Evolutionary conservation across 164 flowering plant species (phyloP).

Genomic region (Magnolia changhungtana): DNA sequence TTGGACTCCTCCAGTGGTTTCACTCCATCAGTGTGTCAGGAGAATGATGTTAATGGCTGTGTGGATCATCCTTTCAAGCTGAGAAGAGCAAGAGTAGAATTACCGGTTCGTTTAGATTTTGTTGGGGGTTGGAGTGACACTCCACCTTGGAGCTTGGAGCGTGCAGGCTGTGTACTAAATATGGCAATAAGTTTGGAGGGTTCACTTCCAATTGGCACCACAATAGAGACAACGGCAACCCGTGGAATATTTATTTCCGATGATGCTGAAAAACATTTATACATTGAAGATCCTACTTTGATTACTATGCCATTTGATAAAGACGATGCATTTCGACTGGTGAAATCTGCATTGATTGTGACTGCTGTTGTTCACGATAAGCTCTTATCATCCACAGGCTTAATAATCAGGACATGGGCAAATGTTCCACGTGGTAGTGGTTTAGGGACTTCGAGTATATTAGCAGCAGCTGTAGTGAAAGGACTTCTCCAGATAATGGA

Average conservation of each 20-base stretch:
- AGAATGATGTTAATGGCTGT: conserved; percentile 18
- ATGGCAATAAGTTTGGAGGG: conserved; percentile 84
- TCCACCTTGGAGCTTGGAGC: conserved; percentile 99
- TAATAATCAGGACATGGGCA: conserved; percentile 83
- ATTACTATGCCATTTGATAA: conserved; percentile 67
- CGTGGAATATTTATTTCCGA: conserved; percentile 58
- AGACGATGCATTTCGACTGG: conserved; percentile 85
- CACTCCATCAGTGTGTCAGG: conserved; percentile 18
- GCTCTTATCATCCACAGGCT: conserved; percentile 42
- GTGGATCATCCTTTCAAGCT: conserved; percentile 25
- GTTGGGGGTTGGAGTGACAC: conserved; percentile 99
- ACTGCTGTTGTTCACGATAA: conserved; percentile 57
- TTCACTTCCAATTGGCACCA: conserved; percentile 82
- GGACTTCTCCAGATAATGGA: conserved; percentile 76
- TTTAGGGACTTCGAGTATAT: conserved; percentile 90
- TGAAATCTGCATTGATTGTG: conserved; percentile 89
- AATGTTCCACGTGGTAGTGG: conserved; percentile 98
- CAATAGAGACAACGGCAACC: conserved; percentile 54
- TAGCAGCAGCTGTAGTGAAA: conserved; percentile 98
- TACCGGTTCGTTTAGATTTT: conserved; percentile 95
- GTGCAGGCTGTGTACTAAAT: conserved; percentile 90
- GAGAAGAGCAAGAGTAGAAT: conserved; percentile 61
- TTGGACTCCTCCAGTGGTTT: conserved; percentile 27
- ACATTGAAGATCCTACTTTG: conserved; percentile 45
- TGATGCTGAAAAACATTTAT: conserved; percentile 61